Evolutionary conservation across 1,284 basidiomycete genomes (phyloP).

Genomic region (Cutaneotrichosporon spelunceum): DNA sequence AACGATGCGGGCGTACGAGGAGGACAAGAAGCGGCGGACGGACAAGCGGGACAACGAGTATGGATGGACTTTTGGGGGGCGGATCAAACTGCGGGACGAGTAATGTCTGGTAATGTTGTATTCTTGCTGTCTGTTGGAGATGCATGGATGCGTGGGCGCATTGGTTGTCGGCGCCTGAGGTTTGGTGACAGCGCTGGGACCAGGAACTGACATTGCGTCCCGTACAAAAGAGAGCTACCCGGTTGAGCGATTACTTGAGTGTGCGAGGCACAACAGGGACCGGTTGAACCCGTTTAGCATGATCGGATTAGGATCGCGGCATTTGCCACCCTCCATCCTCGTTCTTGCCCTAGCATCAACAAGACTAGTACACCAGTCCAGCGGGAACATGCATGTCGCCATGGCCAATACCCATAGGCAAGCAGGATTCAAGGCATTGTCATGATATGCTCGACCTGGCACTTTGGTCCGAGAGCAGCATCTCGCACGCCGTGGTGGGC

Average conservation of each 20-base stretch:
- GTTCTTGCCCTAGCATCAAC: background rate
- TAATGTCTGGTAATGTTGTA: slow-evolving; percentile 12
- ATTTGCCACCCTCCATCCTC: background rate
- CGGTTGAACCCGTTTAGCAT: background rate
- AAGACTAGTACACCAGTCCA: too few species aligned
- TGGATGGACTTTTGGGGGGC: slow-evolving; percentile 14
- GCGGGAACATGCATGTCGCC: background rate
- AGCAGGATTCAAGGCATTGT: too few species aligned
- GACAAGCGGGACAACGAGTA: slow-evolving; percentile 9
- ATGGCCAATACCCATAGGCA: background rate
- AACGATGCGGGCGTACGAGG: slow-evolving; percentile 45
- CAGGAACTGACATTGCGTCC: too few species aligned
- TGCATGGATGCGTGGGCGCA: background rate
- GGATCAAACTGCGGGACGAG: slow-evolving; percentile 38
- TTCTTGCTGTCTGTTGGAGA: background rate
- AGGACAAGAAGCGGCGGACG: slow-evolving; percentile 39
- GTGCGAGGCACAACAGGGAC: background rate
- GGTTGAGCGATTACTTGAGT: background rate
- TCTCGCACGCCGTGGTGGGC: too few species aligned
- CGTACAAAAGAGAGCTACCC: too few species aligned
- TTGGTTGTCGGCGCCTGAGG: background rate
- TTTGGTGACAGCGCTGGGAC: too few species aligned
- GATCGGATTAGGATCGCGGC: background rate
- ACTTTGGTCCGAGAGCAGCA: too few species aligned
- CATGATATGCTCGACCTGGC: too few species aligned